Evolutionary conservation across 768 basidiomycete species (phyloP), one percentile per base, ranked within the genome.

Genomic region (Hypholoma fasciculare): DNA sequence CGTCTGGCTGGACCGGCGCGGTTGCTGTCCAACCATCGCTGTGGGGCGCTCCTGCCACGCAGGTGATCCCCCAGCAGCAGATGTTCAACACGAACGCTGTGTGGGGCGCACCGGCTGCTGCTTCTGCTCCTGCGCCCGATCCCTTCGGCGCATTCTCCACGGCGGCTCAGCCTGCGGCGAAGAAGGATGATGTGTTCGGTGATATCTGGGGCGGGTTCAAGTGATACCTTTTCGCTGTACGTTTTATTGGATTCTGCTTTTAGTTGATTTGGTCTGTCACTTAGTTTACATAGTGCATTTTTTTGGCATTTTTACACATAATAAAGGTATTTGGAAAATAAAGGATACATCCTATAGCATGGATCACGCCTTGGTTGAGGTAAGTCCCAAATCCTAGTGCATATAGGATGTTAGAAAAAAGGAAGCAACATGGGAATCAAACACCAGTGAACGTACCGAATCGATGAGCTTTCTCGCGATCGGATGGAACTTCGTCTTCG

Each of bases 161-260:
- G 60, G 23, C 59, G 70, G 27, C 67, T 71, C 51, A 60, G 75
- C 19, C 73, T n/a, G 59, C 67, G 0, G 68, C 67, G 49, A 87
- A 89, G 76, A 88, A 81, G 72, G 91, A 92, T 60, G 91, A 94
- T 64, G 85, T 77, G 7, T 93, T 93, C 67, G 90, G 88, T 7
- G 90, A 93, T 71, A 71, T 94, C 49, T 93, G 92, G 92, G 89
- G 90, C 49, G 84, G 86, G 39, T 90, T 90, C 71, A 92, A 92
- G 78, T 92, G 78, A 67, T 38, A 38, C 38, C 4, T 34, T 54
- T 52, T 34, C 39, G 16, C 42, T 43, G 37, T 52, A 37, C n/a
- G 23, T 38, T 63, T 43, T 51, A 27, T 27, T 58, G 47, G 43
- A 17, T 30, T 54, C 38, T 37, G 53, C 30, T 34, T 9, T 42